Conservation (phyloP, 352 stramenopile species). For the Pythium sukuiense region DNA sequence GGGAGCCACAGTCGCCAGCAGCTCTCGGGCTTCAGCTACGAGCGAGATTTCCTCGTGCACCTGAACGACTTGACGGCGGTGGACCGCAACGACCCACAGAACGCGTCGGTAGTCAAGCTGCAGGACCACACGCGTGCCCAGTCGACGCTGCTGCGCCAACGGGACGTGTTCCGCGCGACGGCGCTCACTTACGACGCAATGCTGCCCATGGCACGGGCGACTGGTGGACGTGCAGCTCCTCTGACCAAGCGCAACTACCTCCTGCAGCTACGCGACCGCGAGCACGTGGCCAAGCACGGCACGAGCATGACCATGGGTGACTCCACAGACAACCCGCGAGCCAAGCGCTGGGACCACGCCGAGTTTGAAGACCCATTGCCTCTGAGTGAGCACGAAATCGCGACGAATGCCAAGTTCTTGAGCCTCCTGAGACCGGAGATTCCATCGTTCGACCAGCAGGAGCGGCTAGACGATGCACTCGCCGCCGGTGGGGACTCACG, state of each 20-base stretch:
- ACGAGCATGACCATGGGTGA: slow-evolving; percentile 42
- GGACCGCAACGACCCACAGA: slow-evolving; percentile 79
- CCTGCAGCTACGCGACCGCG: slow-evolving; percentile 53
- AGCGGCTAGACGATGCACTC: slow-evolving; percentile 47
- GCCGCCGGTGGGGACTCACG: slow-evolving; percentile 18
- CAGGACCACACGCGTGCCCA: slow-evolving; percentile 41
- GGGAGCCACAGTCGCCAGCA: background rate
- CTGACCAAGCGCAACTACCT: slow-evolving; percentile 73
- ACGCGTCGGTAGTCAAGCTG: slow-evolving; percentile 48
- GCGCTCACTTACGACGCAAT: slow-evolving; percentile 19
- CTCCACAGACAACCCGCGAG: slow-evolving; percentile 12
- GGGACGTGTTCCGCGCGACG: slow-evolving; percentile 50
- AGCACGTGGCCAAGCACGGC: slow-evolving; percentile 43
- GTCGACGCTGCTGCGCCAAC: slow-evolving; percentile 32
- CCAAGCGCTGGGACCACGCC: slow-evolving; percentile 25
- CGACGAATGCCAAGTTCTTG: slow-evolving; percentile 56
- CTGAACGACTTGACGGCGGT: slow-evolving; percentile 36
- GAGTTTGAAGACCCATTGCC: slow-evolving; percentile 73
- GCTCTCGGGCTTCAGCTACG: slow-evolving; percentile 45
- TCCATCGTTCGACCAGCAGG: slow-evolving; percentile 47
- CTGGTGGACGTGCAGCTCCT: slow-evolving; percentile 5
- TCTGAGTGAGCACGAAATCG: slow-evolving; percentile 57
- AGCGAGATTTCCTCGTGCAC: slow-evolving; percentile 62
- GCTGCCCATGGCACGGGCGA: background rate
- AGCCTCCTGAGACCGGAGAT: slow-evolving; percentile 64